Base-by-base conservation (phyloP, 2,329 filamentous ascomycete species). In the Monosporascus ibericus region DNA sequence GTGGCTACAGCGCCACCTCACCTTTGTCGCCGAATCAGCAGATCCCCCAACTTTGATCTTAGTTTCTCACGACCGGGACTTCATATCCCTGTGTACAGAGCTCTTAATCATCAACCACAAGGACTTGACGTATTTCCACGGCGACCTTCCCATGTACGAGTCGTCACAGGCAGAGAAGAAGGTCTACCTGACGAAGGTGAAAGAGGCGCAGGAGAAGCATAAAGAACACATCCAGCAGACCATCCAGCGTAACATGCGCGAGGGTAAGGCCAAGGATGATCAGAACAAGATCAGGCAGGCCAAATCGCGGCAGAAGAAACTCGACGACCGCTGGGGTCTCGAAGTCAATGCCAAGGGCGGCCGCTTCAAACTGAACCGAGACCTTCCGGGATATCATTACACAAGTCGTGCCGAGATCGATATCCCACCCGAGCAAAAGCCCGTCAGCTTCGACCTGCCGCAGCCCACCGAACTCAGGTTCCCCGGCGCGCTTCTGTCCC, bases 221-320 rank as follows among this genome's bases (percentile, higher is more conserved):
- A 86, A 84, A 51, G 83, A 87, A 3, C 88, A 94, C 62, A 88
- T 95, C 55, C 85, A 92, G 68, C 82, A 88, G 60, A 88, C 85
- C 0, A 90, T 95, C 48, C 77, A 80, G 20, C 81, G 85, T 54
- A 92, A 88, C 59, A 80, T 90, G 62, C 86, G 85, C 58, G 81
- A 86, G 20, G 90, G 88, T 6, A 88, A 86, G 65, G 84, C 84
- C 47, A 86, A 85, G 25, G 88, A 90, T 30, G 90, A 95, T 63
- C 86, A 91, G 60, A 92, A 92, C 65, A 92, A 91, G 66, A 76
- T 95, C 3, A 84, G 88, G n/a, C 88, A 92, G 72, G 90, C 89
- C 4, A 92, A 91, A 57, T 89, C 86, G 5, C 78, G 89, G 1
- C 88, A 92, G 71, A 92, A 91, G 74, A 92, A 90, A 65, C 77